Evolutionary conservation across 495 filamentous ascomycete species (phyloP).

Genomic region (Chaetomium cochliodes): DNA sequence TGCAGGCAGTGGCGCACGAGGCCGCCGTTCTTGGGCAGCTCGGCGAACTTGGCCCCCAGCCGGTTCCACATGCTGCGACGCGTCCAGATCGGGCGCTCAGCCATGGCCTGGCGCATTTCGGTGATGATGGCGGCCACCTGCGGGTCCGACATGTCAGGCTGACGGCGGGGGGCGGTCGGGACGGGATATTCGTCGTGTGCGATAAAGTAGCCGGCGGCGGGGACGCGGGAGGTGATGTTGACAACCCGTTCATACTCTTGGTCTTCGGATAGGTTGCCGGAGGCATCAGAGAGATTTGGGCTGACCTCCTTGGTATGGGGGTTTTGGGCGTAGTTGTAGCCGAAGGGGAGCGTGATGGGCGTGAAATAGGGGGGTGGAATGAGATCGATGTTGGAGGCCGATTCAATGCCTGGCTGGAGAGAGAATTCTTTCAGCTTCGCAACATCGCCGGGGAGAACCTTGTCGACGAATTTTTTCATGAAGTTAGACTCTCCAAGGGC

Average conservation of each 20-base stretch:
- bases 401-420: constrained; percentile 62
- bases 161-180: constrained; percentile 36
- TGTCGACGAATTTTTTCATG: constrained; percentile 61
- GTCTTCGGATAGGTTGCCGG: constrained; percentile 32
- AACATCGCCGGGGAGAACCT: constrained; percentile 63
- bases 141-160: constrained; percentile 46
- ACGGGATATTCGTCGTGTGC: constrained; percentile 54
- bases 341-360: constrained; percentile 64
- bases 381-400: constrained; percentile 60
- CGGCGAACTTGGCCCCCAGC: constrained; percentile 49
- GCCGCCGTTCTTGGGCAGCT: constrained; percentile 43
- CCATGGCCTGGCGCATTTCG: constrained; percentile 59
- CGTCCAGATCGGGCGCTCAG: constrained; percentile 80
- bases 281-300: constrained; percentile 31
- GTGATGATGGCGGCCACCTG: constrained; percentile 59
- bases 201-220: constrained; percentile 60
- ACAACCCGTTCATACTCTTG: constrained; percentile 36
- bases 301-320: constrained; percentile 47
- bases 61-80: constrained; percentile 73
- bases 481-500: constrained; percentile 61
- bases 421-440: constrained; percentile 71
- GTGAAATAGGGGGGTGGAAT: constrained; percentile 78
- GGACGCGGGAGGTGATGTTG: constrained; percentile 46
- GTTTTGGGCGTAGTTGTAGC: constrained; percentile 59
- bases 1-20: constrained; percentile 63